Evolutionary conservation across 257 asterid species (phyloP).

Genomic region (Gentiana straminea): DNA sequence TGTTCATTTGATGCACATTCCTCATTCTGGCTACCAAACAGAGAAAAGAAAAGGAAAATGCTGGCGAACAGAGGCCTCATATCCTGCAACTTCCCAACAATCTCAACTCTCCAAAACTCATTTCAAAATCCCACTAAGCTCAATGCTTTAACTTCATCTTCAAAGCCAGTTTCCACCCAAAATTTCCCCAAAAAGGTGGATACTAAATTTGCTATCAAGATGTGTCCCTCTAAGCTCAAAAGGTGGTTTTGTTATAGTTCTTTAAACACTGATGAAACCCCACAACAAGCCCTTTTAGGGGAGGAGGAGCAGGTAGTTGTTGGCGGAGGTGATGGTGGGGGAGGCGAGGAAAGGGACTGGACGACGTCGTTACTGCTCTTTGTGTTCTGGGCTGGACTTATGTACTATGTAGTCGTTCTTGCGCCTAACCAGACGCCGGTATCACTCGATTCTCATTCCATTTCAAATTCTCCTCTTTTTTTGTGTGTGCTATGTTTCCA

Average conservation of each 20-base stretch:
- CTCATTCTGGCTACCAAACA: too few relatives aligned
- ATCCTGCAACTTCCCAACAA: slow-evolving; percentile 40
- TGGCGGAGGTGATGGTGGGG: slow-evolving; percentile 16
- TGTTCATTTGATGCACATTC: too few relatives aligned
- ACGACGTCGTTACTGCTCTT: slow-evolving; percentile 73
- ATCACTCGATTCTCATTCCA: slow-evolving; percentile 3
- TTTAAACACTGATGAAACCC: slow-evolving; percentile 26
- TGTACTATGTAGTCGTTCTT: slow-evolving; percentile 67
- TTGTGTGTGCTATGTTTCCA: neutral
- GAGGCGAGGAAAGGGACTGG: slow-evolving; percentile 70
- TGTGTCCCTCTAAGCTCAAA: slow-evolving; percentile 13
- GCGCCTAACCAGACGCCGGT: slow-evolving; percentile 94
- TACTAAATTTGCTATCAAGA: neutral
- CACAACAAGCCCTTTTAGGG: slow-evolving; percentile 34
- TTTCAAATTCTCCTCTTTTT: neutral
- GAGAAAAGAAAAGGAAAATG: slow-evolving; percentile 23
- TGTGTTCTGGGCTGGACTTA: slow-evolving; percentile 68
- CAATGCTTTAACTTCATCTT: slow-evolving; percentile 9
- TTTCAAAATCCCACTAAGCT: slow-evolving; percentile 5
- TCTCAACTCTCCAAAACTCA: slow-evolving; percentile 12
- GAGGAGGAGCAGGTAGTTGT: slow-evolving; percentile 2
- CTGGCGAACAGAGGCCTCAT: slow-evolving; percentile 31
- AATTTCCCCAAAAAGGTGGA: slow-evolving; percentile 8
- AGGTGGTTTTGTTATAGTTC: slow-evolving; percentile 26
- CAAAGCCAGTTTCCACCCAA: neutral